phyloP scores from a whole-genome alignment of 2,329 filamentous ascomycete species.

The Verticillium nubilum region DNA sequence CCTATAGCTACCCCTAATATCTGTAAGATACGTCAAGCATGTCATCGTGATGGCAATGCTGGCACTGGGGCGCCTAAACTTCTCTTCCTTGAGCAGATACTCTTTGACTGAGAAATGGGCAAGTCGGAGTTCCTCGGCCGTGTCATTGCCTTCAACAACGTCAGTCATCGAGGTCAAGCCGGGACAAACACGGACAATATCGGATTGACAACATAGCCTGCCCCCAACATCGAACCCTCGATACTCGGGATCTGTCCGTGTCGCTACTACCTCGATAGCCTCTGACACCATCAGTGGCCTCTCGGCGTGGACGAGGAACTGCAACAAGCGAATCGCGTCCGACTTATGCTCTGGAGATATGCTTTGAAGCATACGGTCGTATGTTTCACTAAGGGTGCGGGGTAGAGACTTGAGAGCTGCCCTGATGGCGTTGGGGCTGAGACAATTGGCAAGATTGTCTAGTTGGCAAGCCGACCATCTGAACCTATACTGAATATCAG shows the following conservation, averaged over 20 bases:
- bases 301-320: slow-evolving; percentile 15
- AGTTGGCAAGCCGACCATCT: not conserved
- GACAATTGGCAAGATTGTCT: not conserved
- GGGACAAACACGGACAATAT: slow-evolving; percentile 13
- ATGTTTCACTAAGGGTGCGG: not conserved
- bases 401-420: not conserved
- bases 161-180: slow-evolving; percentile 10
- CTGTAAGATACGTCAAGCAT: slow-evolving; percentile 15
- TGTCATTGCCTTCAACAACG: not conserved
- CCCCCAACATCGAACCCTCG: slow-evolving; percentile 8
- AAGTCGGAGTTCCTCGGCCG: slow-evolving; percentile 11
- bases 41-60: slow-evolving; percentile 13
- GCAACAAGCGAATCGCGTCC: slow-evolving; percentile 12
- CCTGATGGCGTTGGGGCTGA: not conserved
- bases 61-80: slow-evolving; percentile 4
- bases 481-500: not conserved
- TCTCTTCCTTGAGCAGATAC: slow-evolving; percentile 9
- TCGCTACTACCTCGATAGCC: slow-evolving; percentile 17
- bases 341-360: slow-evolving; percentile 9
- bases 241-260: slow-evolving; percentile 6
- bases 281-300: slow-evolving; percentile 13
- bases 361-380: slow-evolving; percentile 1
- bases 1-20: slow-evolving; percentile 3
- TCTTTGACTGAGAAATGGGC: slow-evolving; percentile 20
- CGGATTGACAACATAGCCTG: slow-evolving; percentile 1